phyloP scores from a whole-genome alignment of 768 basidiomycete genomes.

The Trametes elegans region DNA sequence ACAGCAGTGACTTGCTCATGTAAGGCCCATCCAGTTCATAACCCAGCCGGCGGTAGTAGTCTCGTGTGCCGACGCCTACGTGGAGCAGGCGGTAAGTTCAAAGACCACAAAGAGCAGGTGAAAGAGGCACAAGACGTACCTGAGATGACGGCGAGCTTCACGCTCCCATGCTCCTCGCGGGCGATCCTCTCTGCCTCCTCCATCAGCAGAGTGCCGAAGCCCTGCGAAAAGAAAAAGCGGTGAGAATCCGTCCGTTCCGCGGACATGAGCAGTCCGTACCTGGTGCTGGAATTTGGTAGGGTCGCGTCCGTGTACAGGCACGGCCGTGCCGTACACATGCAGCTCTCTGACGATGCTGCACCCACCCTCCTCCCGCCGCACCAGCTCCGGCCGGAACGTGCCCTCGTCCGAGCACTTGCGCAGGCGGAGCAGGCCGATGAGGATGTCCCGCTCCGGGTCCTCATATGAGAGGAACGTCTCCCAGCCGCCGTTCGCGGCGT shows the following conservation, averaged over 20 bases:
- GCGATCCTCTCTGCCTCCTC: constrained; percentile 99
- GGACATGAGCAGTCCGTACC: constrained; percentile 32
- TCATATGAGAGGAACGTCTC: constrained; percentile 99
- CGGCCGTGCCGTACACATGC: constrained; percentile 97
- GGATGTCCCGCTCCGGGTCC: constrained; percentile 95
- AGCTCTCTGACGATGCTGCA: constrained; percentile 93
- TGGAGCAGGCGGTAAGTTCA: constrained; percentile 1
- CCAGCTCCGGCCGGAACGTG: constrained; percentile 92
- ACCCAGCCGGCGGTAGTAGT: constrained; percentile 93
- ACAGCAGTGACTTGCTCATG: constrained; percentile 82
- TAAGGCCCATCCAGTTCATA: constrained; percentile 96
- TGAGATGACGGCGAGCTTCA: constrained; percentile 96
- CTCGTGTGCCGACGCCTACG: constrained; percentile 92
- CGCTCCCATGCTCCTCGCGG: constrained; percentile 92
- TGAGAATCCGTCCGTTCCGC: neutral
- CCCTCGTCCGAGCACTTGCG: constrained; percentile 97
- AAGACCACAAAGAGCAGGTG: neutral
- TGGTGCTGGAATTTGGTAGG: constrained; percentile 99
- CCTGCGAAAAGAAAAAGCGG: constrained; percentile 43
- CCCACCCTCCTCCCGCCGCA: constrained; percentile 67
- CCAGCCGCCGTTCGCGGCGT: constrained; percentile 97
- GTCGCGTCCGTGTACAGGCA: constrained; percentile 95
- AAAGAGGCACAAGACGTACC: constrained; percentile 44
- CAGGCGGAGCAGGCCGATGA: constrained; percentile 88
- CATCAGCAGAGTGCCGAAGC: constrained; percentile 97